Conservation (phyloP, 768 basidiomycete species). For the Cantharellus anzutake region DNA sequence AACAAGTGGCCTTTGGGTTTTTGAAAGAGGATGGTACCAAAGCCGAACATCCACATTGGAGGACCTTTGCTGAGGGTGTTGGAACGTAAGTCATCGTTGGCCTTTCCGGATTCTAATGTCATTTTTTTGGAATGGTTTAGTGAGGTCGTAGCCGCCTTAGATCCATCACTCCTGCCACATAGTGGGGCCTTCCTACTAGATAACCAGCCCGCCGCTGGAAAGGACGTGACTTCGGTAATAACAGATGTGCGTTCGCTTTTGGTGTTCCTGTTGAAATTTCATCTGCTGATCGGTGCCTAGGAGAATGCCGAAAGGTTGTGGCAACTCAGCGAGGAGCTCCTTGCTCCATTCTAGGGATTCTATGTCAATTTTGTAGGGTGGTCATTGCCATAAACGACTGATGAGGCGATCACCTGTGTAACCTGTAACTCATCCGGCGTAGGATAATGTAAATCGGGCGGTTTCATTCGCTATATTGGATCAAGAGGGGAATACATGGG, state of each 20-base stretch:
- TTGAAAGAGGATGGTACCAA: background rate
- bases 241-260: background rate
- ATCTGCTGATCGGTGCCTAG: background rate
- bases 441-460: too few relatives aligned
- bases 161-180: constrained; percentile 2
- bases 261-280: background rate
- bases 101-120: background rate
- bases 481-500: too few relatives aligned
- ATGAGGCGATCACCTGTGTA: too few relatives aligned
- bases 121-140: background rate
- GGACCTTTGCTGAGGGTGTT: background rate
- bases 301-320: background rate
- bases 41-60: constrained; percentile 3
- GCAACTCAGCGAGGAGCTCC: background rate
- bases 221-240: too few relatives aligned
- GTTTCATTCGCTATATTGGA: too few relatives aligned
- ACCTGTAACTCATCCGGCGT: too few relatives aligned
- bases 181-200: constrained; percentile 1
- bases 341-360: background rate
- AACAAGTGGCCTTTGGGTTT: background rate
- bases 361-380: too few relatives aligned
- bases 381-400: too few relatives aligned
- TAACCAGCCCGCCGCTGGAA: background rate
- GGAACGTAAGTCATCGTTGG: constrained; percentile 2
- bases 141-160: constrained; percentile 8